phyloP scores from a whole-genome alignment of 148 eudicot genomes.

The Silene conica region DNA sequence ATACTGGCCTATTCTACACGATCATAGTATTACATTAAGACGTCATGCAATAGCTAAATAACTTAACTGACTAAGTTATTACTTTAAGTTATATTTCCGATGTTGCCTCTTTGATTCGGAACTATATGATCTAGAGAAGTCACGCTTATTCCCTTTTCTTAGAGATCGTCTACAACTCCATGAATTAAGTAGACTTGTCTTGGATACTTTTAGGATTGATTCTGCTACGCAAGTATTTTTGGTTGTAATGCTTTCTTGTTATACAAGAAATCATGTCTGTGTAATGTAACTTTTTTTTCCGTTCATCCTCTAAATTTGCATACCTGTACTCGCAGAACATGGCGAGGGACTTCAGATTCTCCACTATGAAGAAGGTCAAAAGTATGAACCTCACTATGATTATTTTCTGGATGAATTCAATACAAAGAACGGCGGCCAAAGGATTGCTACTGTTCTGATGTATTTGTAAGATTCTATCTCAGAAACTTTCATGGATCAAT shows the following conservation, averaged over 20 bases:
- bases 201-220: background rate
- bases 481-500: background rate
- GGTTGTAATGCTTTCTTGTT: background rate
- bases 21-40: background rate
- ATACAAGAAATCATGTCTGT: background rate
- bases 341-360: conserved; percentile 78
- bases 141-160: background rate
- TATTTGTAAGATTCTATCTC: conserved; percentile 49
- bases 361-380: conserved; percentile 71
- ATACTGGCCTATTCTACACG: background rate
- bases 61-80: background rate
- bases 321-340: conserved; percentile 32
- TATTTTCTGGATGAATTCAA: conserved; percentile 66
- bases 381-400: conserved; percentile 72
- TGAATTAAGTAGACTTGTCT: background rate
- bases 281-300: background rate
- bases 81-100: background rate
- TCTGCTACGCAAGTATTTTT: no score
- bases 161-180: background rate
- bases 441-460: conserved; percentile 69
- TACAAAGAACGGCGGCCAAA: conserved; percentile 73
- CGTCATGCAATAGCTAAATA: background rate
- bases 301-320: conserved; percentile 1
- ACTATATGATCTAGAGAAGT: background rate
- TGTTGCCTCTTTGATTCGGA: background rate